phyloP scores from a whole-genome alignment of 768 basidiomycete species.

The Suillus subalutaceus region DNA sequence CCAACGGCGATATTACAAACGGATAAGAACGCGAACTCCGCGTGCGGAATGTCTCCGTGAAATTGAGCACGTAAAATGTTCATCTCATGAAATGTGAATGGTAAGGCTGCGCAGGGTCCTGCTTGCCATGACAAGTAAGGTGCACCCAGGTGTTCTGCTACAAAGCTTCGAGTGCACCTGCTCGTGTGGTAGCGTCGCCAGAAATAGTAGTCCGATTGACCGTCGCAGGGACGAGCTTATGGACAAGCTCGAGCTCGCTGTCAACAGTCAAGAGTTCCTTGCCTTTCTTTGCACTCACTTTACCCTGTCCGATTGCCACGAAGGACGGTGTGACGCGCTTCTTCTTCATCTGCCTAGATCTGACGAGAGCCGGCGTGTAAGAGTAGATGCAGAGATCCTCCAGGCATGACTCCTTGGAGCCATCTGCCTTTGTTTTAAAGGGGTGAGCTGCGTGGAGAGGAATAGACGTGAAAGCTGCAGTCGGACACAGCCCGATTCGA shows the following conservation, averaged over 20 bases:
- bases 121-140: conserved; percentile 34
- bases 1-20: too few species aligned
- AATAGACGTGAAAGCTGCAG: neutral
- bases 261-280: neutral
- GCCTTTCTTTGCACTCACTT: neutral
- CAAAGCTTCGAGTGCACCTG: conserved; percentile 18
- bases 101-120: conserved; percentile 24
- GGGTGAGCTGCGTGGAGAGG: neutral
- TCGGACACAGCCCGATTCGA: neutral
- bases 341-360: neutral
- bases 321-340: neutral
- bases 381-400: neutral
- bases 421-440: neutral
- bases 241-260: neutral
- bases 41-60: too few species aligned
- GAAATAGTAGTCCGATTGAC: conserved; percentile 11
- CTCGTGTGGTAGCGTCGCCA: conserved; percentile 16
- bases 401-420: neutral
- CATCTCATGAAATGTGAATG: conserved; percentile 23
- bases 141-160: conserved; percentile 28
- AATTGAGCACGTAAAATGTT: too few species aligned
- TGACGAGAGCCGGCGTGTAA: neutral
- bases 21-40: too few species aligned
- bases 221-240: neutral
- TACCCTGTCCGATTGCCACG: neutral